Evolutionary conservation across 148 eudicot genomes (phyloP).

Genomic region (Amaranthus palmeri): DNA sequence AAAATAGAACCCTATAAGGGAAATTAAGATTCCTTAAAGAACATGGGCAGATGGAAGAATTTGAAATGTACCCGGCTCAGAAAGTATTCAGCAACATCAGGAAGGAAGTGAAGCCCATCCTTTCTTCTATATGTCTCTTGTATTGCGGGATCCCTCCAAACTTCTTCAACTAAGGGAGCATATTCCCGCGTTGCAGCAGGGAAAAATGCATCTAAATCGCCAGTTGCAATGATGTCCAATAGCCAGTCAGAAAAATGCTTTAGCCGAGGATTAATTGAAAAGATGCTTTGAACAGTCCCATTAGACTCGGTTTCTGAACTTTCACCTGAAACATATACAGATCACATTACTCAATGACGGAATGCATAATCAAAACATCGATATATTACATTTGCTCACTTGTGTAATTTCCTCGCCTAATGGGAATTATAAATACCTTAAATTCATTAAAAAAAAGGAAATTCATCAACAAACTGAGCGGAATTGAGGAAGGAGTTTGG

Average conservation of each 20-base stretch:
- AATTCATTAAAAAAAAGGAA: background rate
- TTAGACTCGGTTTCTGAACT: conserved; percentile 32
- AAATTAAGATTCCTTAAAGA: background rate
- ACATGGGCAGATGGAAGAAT: background rate
- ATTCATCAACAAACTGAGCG: background rate
- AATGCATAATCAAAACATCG: too few relatives aligned
- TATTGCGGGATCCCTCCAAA: conserved; percentile 97
- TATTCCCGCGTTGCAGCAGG: conserved; percentile 97
- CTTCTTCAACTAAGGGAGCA: conserved; percentile 96
- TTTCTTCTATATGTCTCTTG: conserved; percentile 80
- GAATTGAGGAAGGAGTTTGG: background rate
- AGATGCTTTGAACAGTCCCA: conserved; percentile 43
- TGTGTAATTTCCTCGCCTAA: background rate
- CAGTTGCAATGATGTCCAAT: conserved; percentile 91
- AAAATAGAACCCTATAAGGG: background rate
- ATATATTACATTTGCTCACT: background rate
- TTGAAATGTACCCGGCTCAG: conserved; percentile 69
- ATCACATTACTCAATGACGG: conserved; percentile 9
- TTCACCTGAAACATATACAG: conserved; percentile 35
- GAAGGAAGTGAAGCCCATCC: conserved; percentile 87
- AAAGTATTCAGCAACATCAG: conserved; percentile 95
- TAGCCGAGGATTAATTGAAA: conserved; percentile 76
- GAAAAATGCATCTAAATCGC: conserved; percentile 94
- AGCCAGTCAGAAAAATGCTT: conserved; percentile 98
- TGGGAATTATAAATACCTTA: background rate